A percentile compares a stretch with the other conserved stretches of the same genome.
These are phyloP conservation scores for Paecilomyces dactylethromorphus DNA, from an alignment of 2,329 filamentous ascomycete species.

Conservation along the genomic window DNA sequence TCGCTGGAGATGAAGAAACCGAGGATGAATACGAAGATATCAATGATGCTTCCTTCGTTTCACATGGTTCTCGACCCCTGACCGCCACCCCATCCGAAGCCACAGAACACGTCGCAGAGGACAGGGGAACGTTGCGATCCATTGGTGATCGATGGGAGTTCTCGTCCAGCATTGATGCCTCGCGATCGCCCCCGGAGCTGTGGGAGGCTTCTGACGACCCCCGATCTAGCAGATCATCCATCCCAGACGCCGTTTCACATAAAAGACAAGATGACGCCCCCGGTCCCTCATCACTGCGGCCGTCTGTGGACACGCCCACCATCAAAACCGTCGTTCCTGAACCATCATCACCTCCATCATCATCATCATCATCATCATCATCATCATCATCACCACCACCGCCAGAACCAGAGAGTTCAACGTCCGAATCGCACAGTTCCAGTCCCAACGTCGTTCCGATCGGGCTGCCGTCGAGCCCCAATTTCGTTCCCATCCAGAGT, in stretches of 20 bases:
- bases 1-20: constrained; percentile 5
- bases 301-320: constrained; percentile 26
- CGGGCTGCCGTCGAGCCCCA: constrained; percentile 33
- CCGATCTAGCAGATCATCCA: constrained; percentile 29
- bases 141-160: constrained; percentile 26
- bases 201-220: constrained; percentile 30
- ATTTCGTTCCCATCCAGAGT: constrained; percentile 30
- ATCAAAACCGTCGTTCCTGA: constrained; percentile 31
- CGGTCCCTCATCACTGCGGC: not conserved
- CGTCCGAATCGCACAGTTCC: constrained; percentile 16
- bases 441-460: constrained; percentile 36
- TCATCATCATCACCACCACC: constrained; percentile 12
- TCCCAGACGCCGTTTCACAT: constrained; percentile 17
- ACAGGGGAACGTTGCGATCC: constrained; percentile 15
- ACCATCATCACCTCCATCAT: constrained; percentile 15
- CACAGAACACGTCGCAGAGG: constrained; percentile 17
- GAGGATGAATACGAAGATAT: not conserved
- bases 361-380: not conserved
- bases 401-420: not conserved
- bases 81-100: constrained; percentile 22
- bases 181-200: constrained; percentile 29
- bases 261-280: not conserved
- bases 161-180: constrained; percentile 29
- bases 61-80: constrained; percentile 21
- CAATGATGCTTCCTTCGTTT: constrained; percentile 25